These are phyloP conservation scores for Ganoderma lingzhi DNA, from an alignment of 1,284 basidiomycete genomes.

Conservation along the genomic window DNA sequence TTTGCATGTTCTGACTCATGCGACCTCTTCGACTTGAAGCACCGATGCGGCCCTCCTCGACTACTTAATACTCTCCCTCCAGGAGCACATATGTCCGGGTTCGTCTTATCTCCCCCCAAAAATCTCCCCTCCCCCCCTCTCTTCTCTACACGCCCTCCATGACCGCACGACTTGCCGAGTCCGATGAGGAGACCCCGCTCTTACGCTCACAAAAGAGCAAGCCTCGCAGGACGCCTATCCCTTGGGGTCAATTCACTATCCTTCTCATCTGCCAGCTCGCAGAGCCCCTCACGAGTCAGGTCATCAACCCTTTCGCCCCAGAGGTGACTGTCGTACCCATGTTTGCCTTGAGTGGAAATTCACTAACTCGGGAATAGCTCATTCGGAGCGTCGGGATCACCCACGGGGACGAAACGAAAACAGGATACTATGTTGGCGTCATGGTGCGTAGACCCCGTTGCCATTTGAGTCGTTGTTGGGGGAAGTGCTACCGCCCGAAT, in stretches of 20 bases:
- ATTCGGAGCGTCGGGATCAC: conserved; percentile 75
- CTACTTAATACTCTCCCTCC: conserved; percentile 7
- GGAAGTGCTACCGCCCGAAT: not conserved
- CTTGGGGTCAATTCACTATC: conserved; percentile 73
- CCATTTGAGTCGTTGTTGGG: not conserved
- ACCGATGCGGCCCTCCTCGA: conserved; percentile 15
- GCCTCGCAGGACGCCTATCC: conserved; percentile 59
- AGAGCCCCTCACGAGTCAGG: conserved; percentile 67
- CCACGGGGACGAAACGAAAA: conserved; percentile 59
- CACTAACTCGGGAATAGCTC: conserved; percentile 42
- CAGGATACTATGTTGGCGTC: conserved; percentile 66
- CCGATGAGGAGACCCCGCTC: conserved; percentile 52
- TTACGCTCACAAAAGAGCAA: conserved; percentile 41
- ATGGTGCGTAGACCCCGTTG: conserved; percentile 49
- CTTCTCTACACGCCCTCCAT: conserved; percentile 17
- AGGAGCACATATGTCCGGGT: conserved; percentile 1
- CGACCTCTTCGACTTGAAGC: conserved; percentile 19
- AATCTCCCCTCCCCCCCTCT: conserved; percentile 15
- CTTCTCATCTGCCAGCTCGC: conserved; percentile 70
- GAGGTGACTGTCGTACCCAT: conserved; percentile 32
- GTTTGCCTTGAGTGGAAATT: too few relatives aligned
- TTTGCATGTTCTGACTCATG: conserved; percentile 29
- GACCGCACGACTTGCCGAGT: conserved; percentile 37
- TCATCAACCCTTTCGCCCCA: conserved; percentile 70
- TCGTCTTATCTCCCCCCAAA: conserved; percentile 22